phyloP scores from a whole-genome alignment of 2,329 filamentous ascomycete species.

The Trichophaea hybrida region DNA sequence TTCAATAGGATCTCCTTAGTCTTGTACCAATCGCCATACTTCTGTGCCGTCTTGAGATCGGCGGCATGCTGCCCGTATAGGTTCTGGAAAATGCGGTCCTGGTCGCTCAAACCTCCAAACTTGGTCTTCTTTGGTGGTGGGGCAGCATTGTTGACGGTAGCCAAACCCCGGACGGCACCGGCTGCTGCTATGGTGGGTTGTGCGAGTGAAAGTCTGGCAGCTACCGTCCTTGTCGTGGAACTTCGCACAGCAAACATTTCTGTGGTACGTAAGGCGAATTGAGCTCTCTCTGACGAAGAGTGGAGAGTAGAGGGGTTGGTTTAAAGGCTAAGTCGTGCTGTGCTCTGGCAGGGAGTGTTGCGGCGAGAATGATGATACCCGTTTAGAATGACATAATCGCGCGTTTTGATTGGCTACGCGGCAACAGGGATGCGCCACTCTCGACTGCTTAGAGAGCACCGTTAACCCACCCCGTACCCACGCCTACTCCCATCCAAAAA shows the following conservation, averaged over 20 bases:
- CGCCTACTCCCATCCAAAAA: too few relatives aligned
- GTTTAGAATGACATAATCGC: conserved; percentile 2
- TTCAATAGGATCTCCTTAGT: conserved; percentile 97
- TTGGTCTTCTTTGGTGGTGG: conserved; percentile 50
- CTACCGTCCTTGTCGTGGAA: not conserved
- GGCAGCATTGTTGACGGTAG: conserved; percentile 61
- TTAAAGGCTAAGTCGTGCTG: not conserved
- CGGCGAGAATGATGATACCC: conserved; percentile 1
- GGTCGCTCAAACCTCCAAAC: conserved; percentile 81
- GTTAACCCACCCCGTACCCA: too few relatives aligned
- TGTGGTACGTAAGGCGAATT: not conserved
- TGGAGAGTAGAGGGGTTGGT: not conserved
- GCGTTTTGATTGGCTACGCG: conserved; percentile 1
- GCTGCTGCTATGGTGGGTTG: not conserved
- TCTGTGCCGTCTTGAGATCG: conserved; percentile 86
- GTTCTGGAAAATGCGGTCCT: conserved; percentile 99
- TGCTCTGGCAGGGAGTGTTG: not conserved
- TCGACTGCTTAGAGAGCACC: too few relatives aligned
- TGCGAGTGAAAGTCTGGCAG: not conserved
- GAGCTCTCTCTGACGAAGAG: not conserved
- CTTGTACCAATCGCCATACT: conserved; percentile 98
- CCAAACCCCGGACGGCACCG: conserved; percentile 47
- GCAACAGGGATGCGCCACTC: not conserved
- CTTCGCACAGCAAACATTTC: conserved; percentile 6
- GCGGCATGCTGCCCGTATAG: conserved; percentile 85